Evolutionary conservation across 345 rosid genomes (phyloP).

Genomic region (Salix exigua): DNA sequence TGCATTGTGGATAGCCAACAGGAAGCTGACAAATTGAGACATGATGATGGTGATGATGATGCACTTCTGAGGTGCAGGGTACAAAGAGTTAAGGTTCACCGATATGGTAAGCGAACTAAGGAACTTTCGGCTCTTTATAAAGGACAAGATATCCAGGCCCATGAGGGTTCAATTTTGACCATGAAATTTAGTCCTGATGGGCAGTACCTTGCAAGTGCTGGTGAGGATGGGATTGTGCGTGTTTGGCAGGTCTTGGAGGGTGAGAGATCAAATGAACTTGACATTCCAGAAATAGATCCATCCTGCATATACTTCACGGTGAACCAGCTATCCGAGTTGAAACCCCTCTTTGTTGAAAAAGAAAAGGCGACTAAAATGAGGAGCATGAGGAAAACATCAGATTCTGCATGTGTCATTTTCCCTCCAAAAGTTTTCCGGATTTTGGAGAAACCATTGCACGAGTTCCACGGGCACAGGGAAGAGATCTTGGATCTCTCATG

Average conservation of each 20-base stretch:
- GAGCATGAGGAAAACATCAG: slow-evolving; percentile 41
- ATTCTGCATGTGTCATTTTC: slow-evolving; percentile 55
- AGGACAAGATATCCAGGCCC: slow-evolving; percentile 72
- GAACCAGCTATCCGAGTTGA: slow-evolving; percentile 43
- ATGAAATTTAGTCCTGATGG: slow-evolving; percentile 82
- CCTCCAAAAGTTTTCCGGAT: slow-evolving; percentile 59
- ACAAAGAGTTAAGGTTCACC: slow-evolving; percentile 18
- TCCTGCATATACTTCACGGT: slow-evolving; percentile 49
- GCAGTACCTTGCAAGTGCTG: slow-evolving; percentile 63
- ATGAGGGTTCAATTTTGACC: slow-evolving; percentile 60
- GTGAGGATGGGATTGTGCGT: slow-evolving; percentile 64
- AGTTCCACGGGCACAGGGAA: slow-evolving; percentile 58
- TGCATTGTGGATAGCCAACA: slow-evolving; percentile 28
- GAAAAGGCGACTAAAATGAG: slow-evolving; percentile 38
- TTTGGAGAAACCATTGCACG: slow-evolving; percentile 62
- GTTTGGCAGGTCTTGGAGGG: slow-evolving; percentile 68
- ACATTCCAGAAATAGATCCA: slow-evolving; percentile 45
- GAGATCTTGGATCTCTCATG: slow-evolving; percentile 78
- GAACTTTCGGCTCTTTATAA: slow-evolving; percentile 62
- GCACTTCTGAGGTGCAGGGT: slow-evolving; percentile 15
- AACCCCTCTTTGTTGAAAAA: slow-evolving; percentile 38
- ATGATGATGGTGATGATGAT: slow-evolving; percentile 20
- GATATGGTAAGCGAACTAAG: slow-evolving; percentile 44
- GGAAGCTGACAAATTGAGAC: slow-evolving; percentile 27
- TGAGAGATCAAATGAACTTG: slow-evolving; percentile 39